These are phyloP conservation scores for Boletus subparvulus DNA, from an alignment of 768 basidiomycete genomes.

Conservation along the genomic window DNA sequence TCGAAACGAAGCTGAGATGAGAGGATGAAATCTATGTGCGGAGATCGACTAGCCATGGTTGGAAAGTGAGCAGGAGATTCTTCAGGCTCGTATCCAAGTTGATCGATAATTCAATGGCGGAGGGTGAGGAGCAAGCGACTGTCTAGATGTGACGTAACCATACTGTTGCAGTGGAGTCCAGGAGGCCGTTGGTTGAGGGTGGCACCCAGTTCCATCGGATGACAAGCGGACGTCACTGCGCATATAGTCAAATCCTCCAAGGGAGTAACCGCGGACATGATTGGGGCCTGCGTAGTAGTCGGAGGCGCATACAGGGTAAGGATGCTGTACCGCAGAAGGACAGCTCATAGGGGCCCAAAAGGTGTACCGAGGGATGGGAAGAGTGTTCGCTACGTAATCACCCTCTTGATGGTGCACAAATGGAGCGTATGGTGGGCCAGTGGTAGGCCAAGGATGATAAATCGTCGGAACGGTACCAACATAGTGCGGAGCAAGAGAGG, in stretches of 20 bases:
- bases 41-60: constrained; percentile 9
- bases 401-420: constrained; percentile 22
- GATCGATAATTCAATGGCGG: constrained; percentile 46
- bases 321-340: constrained; percentile 48
- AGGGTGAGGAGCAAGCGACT: constrained; percentile 43
- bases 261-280: constrained; percentile 61
- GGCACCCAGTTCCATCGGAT: constrained; percentile 41
- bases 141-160: constrained; percentile 42
- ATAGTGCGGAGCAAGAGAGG: constrained; percentile 42
- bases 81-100: constrained; percentile 51
- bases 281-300: constrained; percentile 46
- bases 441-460: constrained; percentile 30
- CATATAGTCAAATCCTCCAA: constrained; percentile 54
- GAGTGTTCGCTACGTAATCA: constrained; percentile 11
- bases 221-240: constrained; percentile 47
- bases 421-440: constrained; percentile 16
- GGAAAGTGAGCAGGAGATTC: constrained; percentile 2
- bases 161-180: constrained; percentile 46
- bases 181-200: constrained; percentile 37
- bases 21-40: constrained; percentile 31
- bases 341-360: constrained; percentile 26
- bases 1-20: constrained; percentile 17
- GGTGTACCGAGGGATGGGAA: constrained; percentile 18
- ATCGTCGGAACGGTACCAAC: constrained; percentile 31
- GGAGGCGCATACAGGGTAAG: constrained; percentile 56